Evolutionary conservation across 768 basidiomycete genomes (phyloP), one percentile per base, ranked within the genome.

Genomic region (Royoungia palumana): DNA sequence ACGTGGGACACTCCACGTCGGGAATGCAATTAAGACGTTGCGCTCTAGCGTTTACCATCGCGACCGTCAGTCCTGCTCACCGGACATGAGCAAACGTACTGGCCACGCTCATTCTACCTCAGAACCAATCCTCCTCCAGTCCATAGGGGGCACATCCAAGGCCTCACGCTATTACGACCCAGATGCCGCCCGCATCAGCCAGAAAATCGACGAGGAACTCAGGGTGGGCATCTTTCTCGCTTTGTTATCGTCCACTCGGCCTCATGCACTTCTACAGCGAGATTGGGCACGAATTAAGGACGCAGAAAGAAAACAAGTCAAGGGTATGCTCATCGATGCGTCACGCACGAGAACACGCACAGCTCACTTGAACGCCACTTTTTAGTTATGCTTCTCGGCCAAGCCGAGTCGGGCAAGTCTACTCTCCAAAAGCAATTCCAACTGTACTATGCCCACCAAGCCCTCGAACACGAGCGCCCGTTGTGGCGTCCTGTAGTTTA

Each of bases 401-500:
- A 90, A 61, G 86, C 87, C 50, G 87, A 87, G 64, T 82, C 81
- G 42, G 87, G 87, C 32, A 92, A 92, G 67, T 89, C 87, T 2
- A 91, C 89, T 3, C 74, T 91, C 12, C 86, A 85, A 60, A 90
- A 90, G 60, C 88, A 91, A 65, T 88, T 91, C 60, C 87, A 91
- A 60, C 74, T 90, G 1, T 85, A 82, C 68, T 89, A 89, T 59
- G 82, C 87, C 8, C 82, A 85, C 3, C 75, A 78, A 49, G 72
- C 82, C 0, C 77, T 91, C 30, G 85, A 90, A 37, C 70, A 74
- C 43, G 85, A 87, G 69, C 81, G 85, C 20, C 77, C 82, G 0
- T 81, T 80, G 4, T 92, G 90, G 89, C 77, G 81, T 17, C 81
- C 86, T 4, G 82, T 90, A 25, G 83, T 92, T 25, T 89, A 87